These are phyloP conservation scores for Hyphopichia wangnamkhiaoensis DNA, from an alignment of 1,139 yeast species.

Conservation along the genomic window DNA sequence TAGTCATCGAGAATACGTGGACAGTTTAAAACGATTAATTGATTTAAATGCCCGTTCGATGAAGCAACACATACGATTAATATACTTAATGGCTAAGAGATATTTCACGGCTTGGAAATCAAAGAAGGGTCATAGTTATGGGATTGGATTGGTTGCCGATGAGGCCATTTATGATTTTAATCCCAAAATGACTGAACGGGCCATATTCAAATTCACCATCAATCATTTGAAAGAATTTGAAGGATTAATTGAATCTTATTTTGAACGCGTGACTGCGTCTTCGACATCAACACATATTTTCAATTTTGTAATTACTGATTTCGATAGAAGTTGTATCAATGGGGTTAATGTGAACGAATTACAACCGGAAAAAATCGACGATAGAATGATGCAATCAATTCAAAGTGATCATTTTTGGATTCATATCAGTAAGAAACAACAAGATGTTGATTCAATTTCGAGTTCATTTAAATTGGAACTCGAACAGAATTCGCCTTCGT, in stretches of 20 bases:
- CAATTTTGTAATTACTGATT: not conserved
- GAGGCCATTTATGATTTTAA: constrained; percentile 1
- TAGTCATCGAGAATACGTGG: not conserved
- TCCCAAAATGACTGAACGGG: constrained; percentile 3
- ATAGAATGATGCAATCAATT: not conserved
- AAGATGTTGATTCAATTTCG: constrained; percentile 1
- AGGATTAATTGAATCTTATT: not conserved
- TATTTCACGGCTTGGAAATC: constrained; percentile 3
- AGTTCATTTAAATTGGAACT: constrained; percentile 1
- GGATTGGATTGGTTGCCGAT: constrained; percentile 1
- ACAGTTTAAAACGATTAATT: not conserved
- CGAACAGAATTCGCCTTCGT: not conserved
- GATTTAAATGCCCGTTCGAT: not conserved
- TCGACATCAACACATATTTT: not conserved
- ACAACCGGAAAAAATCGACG: not conserved
- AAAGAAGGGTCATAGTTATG: constrained; percentile 2
- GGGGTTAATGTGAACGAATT: not conserved
- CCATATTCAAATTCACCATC: not conserved
- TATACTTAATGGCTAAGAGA: not conserved
- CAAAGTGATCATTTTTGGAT: constrained; percentile 5
- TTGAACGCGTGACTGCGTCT: not conserved
- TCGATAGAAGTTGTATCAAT: not conserved
- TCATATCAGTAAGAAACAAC: constrained; percentile 1
- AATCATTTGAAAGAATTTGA: constrained; percentile 2
- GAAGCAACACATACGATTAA: not conserved